Evolutionary conservation across 495 filamentous ascomycete species (phyloP).

Genomic region (Xylaria telfairii): DNA sequence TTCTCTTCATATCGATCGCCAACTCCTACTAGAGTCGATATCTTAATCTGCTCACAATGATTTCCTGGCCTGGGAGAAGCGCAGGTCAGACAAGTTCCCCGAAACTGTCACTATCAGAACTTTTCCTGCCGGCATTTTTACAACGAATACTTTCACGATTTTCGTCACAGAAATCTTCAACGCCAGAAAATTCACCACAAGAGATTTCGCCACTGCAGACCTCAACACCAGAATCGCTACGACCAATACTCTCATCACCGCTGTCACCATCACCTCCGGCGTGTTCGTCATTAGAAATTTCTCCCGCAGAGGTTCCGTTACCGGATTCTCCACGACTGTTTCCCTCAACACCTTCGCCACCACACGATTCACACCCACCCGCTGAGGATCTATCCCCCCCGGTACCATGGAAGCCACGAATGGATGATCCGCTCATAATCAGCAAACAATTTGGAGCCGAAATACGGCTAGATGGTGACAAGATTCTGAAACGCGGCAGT

Average conservation of each 20-base stretch:
- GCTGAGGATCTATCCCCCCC: not conserved
- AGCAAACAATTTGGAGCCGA: constrained; percentile 4
- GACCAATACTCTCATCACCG: not conserved
- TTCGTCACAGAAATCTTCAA: not conserved
- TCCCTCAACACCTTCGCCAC: not conserved
- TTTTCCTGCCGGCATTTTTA: not conserved
- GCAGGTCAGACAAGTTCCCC: not conserved
- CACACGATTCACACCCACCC: not conserved
- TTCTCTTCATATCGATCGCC: not conserved
- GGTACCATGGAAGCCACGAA: not conserved
- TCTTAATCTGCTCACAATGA: not conserved
- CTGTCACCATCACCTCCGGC: not conserved
- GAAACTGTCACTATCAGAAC: not conserved
- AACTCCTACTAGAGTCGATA: not conserved
- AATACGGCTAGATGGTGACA: not conserved
- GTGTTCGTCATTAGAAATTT: too few relatives aligned
- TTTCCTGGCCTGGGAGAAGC: not conserved
- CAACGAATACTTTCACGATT: not conserved
- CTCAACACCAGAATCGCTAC: not conserved
- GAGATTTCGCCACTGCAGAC: not conserved
- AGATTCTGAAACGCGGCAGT: constrained; percentile 6
- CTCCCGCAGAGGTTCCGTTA: not conserved
- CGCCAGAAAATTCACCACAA: not conserved
- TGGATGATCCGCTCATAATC: constrained; percentile 3
- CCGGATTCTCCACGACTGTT: not conserved